Evolutionary conservation across 1,139 yeast genomes (phyloP).

Genomic region (Hemisphaericaspora subhashii): DNA sequence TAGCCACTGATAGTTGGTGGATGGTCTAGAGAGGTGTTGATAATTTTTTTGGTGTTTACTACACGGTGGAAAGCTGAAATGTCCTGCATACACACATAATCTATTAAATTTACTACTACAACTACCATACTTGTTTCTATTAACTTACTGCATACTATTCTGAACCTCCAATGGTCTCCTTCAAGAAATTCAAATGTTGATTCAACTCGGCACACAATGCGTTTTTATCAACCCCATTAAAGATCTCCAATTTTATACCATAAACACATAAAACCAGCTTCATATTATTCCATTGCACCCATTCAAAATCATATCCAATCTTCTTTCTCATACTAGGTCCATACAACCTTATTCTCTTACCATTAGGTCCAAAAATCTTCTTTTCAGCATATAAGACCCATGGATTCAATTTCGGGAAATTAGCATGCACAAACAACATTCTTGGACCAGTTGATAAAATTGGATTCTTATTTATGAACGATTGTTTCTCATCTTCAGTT

Average conservation of each 20-base stretch:
- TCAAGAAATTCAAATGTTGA: slow-evolving; percentile 45
- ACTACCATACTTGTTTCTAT: no score
- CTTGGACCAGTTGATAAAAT: slow-evolving; percentile 33
- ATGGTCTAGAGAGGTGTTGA: not conserved
- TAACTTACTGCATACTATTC: no score
- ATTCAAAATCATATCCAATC: slow-evolving; percentile 60
- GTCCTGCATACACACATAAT: slow-evolving; percentile 5
- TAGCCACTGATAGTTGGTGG: no score
- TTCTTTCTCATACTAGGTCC: slow-evolving; percentile 54
- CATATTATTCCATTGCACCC: slow-evolving; percentile 62
- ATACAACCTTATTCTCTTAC: slow-evolving; percentile 49
- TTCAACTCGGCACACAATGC: slow-evolving; percentile 51
- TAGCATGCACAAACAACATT: slow-evolving; percentile 62
- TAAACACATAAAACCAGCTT: slow-evolving; percentile 56
- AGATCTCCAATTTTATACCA: slow-evolving; percentile 44
- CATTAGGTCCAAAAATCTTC: slow-evolving; percentile 40
- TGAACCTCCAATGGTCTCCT: slow-evolving; percentile 21
- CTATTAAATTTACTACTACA: no score
- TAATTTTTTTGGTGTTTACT: slow-evolving; percentile 1
- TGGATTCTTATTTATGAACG: slow-evolving; percentile 14
- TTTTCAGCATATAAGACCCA: slow-evolving; percentile 44
- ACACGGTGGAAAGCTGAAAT: not conserved
- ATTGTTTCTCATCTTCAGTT: slow-evolving; percentile 13
- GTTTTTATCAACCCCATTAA: slow-evolving; percentile 42
- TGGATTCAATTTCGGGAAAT: slow-evolving; percentile 66